phyloP scores from a whole-genome alignment of 768 basidiomycete species.

The Mycena vitilis region DNA sequence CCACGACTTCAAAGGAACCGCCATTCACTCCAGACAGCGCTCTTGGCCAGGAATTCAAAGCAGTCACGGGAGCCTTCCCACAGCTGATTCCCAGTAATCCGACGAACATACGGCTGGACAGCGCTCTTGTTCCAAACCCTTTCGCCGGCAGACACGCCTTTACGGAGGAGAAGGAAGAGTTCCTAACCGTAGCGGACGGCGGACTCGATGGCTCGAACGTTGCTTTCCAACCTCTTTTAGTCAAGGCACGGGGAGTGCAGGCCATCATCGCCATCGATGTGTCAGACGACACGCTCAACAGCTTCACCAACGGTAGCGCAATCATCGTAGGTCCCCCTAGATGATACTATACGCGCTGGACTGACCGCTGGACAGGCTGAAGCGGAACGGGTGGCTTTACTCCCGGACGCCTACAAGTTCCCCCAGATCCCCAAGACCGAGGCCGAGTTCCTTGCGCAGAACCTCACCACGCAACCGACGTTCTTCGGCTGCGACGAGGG shows the following conservation, averaged over 20 bases:
- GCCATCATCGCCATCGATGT: conserved; percentile 64
- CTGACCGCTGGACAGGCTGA: conserved; percentile 19
- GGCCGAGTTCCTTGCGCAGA: conserved; percentile 48
- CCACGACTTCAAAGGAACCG: not conserved
- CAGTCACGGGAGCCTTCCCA: conserved; percentile 34
- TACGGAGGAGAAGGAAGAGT: conserved; percentile 41
- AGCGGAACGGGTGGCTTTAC: conserved; percentile 28
- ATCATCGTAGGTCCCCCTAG: conserved; percentile 20
- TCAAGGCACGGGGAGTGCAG: conserved; percentile 58
- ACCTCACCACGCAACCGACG: conserved; percentile 52
- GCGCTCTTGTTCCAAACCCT: conserved; percentile 49
- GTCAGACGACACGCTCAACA: conserved; percentile 40
- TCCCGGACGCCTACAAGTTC: conserved; percentile 46
- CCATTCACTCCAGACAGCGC: conserved; percentile 10
- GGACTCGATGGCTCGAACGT: conserved; percentile 57
- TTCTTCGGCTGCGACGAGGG: conserved; percentile 59
- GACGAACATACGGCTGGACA: conserved; percentile 41
- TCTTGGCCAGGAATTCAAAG: conserved; percentile 16
- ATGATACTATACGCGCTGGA: not conserved
- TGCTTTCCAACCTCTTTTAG: conserved; percentile 61
- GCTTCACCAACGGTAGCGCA: conserved; percentile 27
- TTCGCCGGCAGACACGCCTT: conserved; percentile 53
- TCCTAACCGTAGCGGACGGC: conserved; percentile 53
- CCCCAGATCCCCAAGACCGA: conserved; percentile 42
- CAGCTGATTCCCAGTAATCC: conserved; percentile 38